These are phyloP conservation scores for Piromyces finnis DNA, from an alignment of 192 early-diverging fungal genomes.

Conservation along the genomic window DNA sequence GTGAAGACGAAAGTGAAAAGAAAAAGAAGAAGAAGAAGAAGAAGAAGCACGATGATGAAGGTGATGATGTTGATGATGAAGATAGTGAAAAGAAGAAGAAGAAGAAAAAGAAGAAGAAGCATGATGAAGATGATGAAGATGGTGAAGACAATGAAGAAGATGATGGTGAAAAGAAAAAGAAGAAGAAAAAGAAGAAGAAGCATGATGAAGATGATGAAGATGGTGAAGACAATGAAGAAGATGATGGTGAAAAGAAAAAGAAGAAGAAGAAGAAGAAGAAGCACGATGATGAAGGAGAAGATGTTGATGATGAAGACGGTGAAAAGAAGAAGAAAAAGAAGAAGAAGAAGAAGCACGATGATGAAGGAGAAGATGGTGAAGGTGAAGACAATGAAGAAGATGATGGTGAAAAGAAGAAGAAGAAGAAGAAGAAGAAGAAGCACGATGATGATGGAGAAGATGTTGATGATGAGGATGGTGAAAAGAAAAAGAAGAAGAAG, in stretches of 20 bases:
- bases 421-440: background rate
- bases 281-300: background rate
- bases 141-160: background rate
- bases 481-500: background rate
- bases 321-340: background rate
- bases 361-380: background rate
- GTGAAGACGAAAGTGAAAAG: background rate
- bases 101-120: background rate
- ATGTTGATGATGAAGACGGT: background rate
- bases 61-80: background rate
- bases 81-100: background rate
- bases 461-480: background rate
- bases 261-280: background rate
- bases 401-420: background rate
- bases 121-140: background rate
- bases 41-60: background rate
- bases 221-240: background rate
- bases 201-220: background rate
- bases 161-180: background rate
- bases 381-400: background rate
- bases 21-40: background rate
- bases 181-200: background rate
- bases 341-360: background rate
- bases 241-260: background rate
- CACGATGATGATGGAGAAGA: background rate